Base-by-base conservation (phyloP, 192 early-diverging fungal genomes). In the Powellomyces hirtus region DNA sequence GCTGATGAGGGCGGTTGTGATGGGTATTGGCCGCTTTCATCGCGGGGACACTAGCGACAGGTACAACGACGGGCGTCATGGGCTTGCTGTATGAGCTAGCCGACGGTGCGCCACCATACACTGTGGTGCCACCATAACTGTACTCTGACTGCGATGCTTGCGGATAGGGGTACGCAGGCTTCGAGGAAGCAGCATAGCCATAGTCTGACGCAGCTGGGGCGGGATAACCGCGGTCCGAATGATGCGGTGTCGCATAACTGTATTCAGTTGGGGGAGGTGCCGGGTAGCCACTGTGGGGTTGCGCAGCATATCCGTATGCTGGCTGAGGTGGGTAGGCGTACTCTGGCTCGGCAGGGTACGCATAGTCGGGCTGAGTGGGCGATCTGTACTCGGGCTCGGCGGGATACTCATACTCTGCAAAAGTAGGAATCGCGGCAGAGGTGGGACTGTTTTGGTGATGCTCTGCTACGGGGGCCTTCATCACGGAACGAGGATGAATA, bases 291-390 rank as follows among this genome's bases (percentile, higher is more conserved):
- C 33, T 26, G 27, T 18, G 7, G 16, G 53, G 22, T 4, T 56
- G 53, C 4, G 53, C 53, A 27, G 4, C 18, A 26, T 56, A 33
- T 49, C 26, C 46, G 16, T 3, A 3, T 5, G 46, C 4, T 24
- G 46, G 5, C 46, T 49, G 46, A 18, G 46, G 4, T 24, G 46
- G 4, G 46, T 49, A 49, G 16, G 5, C 16, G 46, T 49, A 49
- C n/a, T 49, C 16, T 24, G n/a, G n/a, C n/a, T 49, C 26, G 14
- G n/a, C n/a, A 24, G n/a, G 5, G 14, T 49, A 49, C 5, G n/a
- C 46, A 49, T 49, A 49, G 26, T 49, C 46, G n/a, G n/a, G n/a
- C 26, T 49, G 46, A 49, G 46, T 24, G 46, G 46, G 46, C n/a
- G 46, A 24, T 49, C 46, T 24, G 46, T 24, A 24, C n/a, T 49